These are phyloP conservation scores for Pseudognaphalium luteoalbum DNA, from an alignment of 129 eudicot genomes.

Conservation along the genomic window DNA sequence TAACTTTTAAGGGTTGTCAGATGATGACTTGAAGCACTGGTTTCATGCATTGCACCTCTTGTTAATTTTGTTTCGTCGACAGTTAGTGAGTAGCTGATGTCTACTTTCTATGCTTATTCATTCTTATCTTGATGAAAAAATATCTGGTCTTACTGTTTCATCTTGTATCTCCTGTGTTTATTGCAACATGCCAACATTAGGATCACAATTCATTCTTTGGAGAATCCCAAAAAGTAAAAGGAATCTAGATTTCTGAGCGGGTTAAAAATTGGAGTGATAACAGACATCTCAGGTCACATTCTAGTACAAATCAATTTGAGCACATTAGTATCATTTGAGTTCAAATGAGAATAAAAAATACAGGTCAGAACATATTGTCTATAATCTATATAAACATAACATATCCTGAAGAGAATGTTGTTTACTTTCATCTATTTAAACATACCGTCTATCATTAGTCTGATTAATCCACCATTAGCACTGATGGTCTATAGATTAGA, in stretches of 20 bases:
- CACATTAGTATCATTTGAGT: conserved; percentile 66
- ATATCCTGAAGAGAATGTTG: background rate
- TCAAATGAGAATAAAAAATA: conserved; percentile 45
- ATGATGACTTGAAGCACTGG: conserved; percentile 85
- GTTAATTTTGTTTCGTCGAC: conserved; percentile 12
- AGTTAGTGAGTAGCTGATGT: background rate
- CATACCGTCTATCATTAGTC: background rate
- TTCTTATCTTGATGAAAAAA: background rate
- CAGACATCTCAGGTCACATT: conserved; percentile 48
- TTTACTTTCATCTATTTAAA: background rate
- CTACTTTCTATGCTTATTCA: conserved; percentile 4
- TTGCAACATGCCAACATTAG: conserved; percentile 32
- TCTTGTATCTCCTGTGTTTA: conserved; percentile 8
- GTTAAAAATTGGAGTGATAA: conserved; percentile 62
- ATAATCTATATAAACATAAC: background rate
- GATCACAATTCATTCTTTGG: conserved; percentile 52
- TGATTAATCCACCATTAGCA: background rate
- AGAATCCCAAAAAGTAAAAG: conserved; percentile 63
- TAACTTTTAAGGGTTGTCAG: conserved; percentile 80
- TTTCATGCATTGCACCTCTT: conserved; percentile 70
- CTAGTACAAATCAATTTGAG: conserved; percentile 56
- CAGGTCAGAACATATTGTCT: no score
- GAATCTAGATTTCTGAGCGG: conserved; percentile 68
- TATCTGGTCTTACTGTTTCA: conserved; percentile 4
- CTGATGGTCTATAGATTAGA: background rate